phyloP scores from a whole-genome alignment of 352 stramenopile species.

The Aphanomyces cochlioides region DNA sequence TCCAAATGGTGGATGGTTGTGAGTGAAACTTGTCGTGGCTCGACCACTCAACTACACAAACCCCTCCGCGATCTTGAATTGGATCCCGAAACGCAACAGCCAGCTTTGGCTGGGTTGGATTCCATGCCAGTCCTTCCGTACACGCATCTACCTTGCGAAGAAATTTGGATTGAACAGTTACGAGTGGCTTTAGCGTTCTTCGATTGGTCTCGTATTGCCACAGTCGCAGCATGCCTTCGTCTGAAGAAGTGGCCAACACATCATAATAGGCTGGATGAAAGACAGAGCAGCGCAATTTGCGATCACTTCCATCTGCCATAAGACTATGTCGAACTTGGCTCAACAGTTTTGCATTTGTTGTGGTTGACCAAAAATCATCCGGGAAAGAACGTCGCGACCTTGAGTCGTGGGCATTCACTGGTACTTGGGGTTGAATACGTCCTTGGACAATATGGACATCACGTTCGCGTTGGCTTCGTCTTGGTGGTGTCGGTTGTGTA shows the following conservation, averaged over 20 bases:
- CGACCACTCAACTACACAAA: constrained; percentile 52
- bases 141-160: constrained; percentile 64
- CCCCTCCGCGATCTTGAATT: constrained; percentile 54
- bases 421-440: neutral
- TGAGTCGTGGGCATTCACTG: neutral
- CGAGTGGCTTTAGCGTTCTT: constrained; percentile 59
- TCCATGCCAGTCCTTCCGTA: constrained; percentile 58
- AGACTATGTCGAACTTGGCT: constrained; percentile 56
- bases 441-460: neutral
- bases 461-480: neutral
- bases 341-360: constrained; percentile 59
- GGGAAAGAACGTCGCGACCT: constrained; percentile 30
- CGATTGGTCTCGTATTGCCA: constrained; percentile 68
- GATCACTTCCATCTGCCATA: constrained; percentile 56
- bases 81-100: constrained; percentile 78
- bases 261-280: constrained; percentile 74
- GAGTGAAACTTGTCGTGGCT: neutral
- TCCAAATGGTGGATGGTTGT: constrained; percentile 13
- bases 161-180: constrained; percentile 50
- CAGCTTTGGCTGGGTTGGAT: constrained; percentile 62
- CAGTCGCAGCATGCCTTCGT: constrained; percentile 73
- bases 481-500: neutral
- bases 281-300: constrained; percentile 66
- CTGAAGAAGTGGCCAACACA: constrained; percentile 68
- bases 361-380: constrained; percentile 75